Conservation (phyloP, 768 basidiomycete genomes). For the Psilocybe tampanensis region DNA sequence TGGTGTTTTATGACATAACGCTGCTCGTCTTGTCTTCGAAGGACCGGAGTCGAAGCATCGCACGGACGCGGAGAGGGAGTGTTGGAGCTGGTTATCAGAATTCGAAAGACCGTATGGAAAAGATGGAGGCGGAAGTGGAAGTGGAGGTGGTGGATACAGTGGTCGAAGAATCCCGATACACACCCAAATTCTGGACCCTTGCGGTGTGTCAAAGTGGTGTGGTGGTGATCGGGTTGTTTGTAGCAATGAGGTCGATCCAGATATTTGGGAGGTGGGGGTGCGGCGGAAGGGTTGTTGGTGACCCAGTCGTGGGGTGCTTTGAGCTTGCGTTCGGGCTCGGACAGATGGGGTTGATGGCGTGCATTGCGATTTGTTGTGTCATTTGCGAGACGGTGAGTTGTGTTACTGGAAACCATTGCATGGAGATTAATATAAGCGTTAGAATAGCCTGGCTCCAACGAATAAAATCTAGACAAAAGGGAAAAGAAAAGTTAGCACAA, state of each 20-base stretch:
- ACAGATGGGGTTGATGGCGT: slow-evolving; percentile 10
- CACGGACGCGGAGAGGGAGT: background rate
- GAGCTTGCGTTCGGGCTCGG: slow-evolving; percentile 10
- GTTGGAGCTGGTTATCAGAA: too few species aligned
- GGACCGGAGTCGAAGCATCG: background rate
- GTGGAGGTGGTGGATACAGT: background rate
- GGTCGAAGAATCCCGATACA: background rate
- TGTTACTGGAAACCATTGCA: background rate
- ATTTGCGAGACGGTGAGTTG: slow-evolving; percentile 10
- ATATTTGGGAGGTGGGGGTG: background rate
- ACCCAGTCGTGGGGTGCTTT: background rate
- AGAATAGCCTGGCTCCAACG: too few species aligned
- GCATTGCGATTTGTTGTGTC: slow-evolving; percentile 8
- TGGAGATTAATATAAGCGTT: background rate
- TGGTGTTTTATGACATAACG: slow-evolving; percentile 7
- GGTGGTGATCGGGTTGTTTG: slow-evolving; percentile 1
- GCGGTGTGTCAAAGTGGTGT: slow-evolving; percentile 8
- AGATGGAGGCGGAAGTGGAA: too few species aligned
- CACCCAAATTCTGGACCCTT: slow-evolving; percentile 3
- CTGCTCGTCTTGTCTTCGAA: slow-evolving; percentile 13
- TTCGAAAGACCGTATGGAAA: too few species aligned
- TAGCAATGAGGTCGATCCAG: background rate
- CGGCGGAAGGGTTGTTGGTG: background rate
- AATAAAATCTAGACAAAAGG: background rate
- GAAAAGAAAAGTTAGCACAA: background rate